phyloP scores from a whole-genome alignment of 1,284 basidiomycete species.

The Melanopsichium pennsylvanicum region DNA sequence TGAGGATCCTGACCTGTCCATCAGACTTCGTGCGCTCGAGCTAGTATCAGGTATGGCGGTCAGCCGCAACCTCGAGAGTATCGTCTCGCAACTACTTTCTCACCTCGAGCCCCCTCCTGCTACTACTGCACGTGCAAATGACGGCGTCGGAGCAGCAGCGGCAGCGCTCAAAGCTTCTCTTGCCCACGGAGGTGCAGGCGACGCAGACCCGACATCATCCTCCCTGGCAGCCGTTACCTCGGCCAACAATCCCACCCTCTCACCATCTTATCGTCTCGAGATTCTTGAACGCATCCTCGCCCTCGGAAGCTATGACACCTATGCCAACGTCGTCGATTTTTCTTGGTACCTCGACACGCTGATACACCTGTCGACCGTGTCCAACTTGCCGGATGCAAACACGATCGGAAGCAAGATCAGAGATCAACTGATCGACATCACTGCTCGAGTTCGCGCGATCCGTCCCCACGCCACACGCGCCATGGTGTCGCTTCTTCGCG shows the following conservation, averaged over 20 bases:
- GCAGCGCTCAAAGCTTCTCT: constrained; percentile 64
- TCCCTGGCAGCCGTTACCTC: constrained; percentile 34
- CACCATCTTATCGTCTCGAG: constrained; percentile 80
- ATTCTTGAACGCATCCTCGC: constrained; percentile 81
- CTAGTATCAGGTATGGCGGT: constrained; percentile 90
- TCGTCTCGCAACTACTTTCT: constrained; percentile 84
- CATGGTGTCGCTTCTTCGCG: constrained; percentile 79
- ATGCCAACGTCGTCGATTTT: constrained; percentile 87
- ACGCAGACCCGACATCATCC: constrained; percentile 38
- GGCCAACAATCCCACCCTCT: constrained; percentile 68
- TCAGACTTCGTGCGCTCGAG: constrained; percentile 92
- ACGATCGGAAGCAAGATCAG: constrained; percentile 76
- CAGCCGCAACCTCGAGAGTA: constrained; percentile 81
- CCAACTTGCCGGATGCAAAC: constrained; percentile 71
- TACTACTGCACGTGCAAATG: background rate
- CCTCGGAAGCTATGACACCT: constrained; percentile 82
- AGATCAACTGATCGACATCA: constrained; percentile 85
- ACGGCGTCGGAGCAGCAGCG: constrained; percentile 66
- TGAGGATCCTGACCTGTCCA: constrained; percentile 91
- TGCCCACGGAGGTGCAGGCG: constrained; percentile 68
- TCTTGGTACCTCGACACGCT: constrained; percentile 89
- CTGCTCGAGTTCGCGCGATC: constrained; percentile 79
- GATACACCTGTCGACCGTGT: constrained; percentile 77
- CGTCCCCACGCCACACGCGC: constrained; percentile 81
- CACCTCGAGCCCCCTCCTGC: constrained; percentile 76